Conservation (phyloP, 768 basidiomycete genomes). For the Naematelia aurantialba region DNA sequence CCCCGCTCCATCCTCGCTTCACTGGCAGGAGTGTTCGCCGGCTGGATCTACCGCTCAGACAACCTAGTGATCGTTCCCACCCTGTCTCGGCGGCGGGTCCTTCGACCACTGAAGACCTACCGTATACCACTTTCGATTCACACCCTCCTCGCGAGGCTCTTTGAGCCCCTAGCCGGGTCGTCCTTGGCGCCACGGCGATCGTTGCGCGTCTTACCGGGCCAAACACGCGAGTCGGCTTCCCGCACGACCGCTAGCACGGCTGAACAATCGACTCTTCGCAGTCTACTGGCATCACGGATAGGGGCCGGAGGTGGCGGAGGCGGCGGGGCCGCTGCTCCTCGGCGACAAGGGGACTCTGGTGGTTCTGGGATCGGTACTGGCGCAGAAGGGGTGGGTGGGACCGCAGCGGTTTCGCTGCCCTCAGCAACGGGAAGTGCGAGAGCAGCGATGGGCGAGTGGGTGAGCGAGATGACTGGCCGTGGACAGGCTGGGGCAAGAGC, state of each 20-base stretch:
- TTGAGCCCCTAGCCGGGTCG: conserved; percentile 68
- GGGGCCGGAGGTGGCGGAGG: not conserved
- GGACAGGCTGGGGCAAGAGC: conserved; percentile 58
- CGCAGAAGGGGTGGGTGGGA: not conserved
- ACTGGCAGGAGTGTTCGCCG: conserved; percentile 63
- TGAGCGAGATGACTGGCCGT: conserved; percentile 66
- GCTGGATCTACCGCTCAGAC: conserved; percentile 79
- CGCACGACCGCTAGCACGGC: not conserved
- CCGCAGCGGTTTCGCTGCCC: not conserved
- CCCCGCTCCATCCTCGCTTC: conserved; percentile 66
- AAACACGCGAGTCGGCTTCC: conserved; percentile 16
- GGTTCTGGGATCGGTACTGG: not conserved
- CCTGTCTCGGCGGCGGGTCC: conserved; percentile 26
- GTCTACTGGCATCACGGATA: not conserved
- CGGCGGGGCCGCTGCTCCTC: not conserved
- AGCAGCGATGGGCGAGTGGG: conserved; percentile 42
- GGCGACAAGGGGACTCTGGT: not conserved
- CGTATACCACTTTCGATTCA: conserved; percentile 65
- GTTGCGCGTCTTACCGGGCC: conserved; percentile 71
- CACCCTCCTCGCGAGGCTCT: conserved; percentile 58
- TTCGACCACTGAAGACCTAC: conserved; percentile 59
- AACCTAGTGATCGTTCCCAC: conserved; percentile 59
- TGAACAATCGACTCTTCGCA: not conserved
- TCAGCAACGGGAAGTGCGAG: conserved; percentile 18
- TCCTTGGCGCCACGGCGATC: conserved; percentile 62